Base-by-base conservation (phyloP, 176 grass and related monocot species). In the Chloris gayana region DNA sequence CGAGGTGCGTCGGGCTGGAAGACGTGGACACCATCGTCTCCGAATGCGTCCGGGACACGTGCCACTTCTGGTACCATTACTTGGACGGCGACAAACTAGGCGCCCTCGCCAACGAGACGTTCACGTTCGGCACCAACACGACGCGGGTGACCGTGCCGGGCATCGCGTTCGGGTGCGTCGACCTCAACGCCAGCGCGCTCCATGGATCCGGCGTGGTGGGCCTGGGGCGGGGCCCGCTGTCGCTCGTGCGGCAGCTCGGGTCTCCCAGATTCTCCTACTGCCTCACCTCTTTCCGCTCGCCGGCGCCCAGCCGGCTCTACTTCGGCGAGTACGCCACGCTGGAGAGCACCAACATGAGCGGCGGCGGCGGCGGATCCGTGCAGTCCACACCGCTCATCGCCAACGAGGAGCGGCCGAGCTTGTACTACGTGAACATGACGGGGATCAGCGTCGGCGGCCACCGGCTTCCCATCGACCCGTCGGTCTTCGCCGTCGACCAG, bases 231-330 rank as follows among this genome's bases (percentile, higher is more conserved):
- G 91, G 88, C 0, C 19, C 86, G 9, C 72, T 93, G 58, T 93
- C 91, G 10, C 81, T 97, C 45, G 73, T 87, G 0, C 87, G 82
- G 73, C 94, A 97, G 58, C 49, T 97, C 18, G 63, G 65, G 5
- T 25, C 24, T 2, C 24, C 38, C 11, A 89, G 82, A 67, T 97
- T 97, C 83, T 86, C 94, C 51, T 91, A 97, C 69, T 97, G 94
- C 64, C 85, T 97, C 70, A 93, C 94, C 39, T 76, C 79, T 9
- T 88, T 89, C 15, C 21, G 74, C 13, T 69, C 76, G 1, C 49
- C 77, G 34, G 41, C 67, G 73, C 65, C 50, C 38, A 97, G 94
- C 86, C 78, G 84, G 14, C 87, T 97, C 42, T 86, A 91, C 66
- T 93, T 97, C 64, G 91, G 94, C 63, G 31, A 12, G 62, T 84